Conservation (phyloP, 495 filamentous ascomycete species). For the Aspergillus cristatus region DNA sequence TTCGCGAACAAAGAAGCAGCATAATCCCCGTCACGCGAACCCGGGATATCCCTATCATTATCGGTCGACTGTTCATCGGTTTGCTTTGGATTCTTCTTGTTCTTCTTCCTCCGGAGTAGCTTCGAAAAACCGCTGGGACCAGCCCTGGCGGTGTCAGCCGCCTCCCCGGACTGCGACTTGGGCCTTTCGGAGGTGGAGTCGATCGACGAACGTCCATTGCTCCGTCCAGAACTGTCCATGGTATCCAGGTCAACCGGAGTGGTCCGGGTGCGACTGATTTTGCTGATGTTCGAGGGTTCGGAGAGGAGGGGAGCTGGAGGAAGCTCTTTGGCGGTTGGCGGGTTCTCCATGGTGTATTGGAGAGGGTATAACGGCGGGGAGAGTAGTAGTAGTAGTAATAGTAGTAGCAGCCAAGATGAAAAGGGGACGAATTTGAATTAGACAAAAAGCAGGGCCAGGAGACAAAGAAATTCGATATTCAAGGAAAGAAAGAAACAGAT, state of each 20-base stretch:
- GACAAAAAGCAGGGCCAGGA: not conserved
- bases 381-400: not conserved
- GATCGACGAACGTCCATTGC: conserved; percentile 36
- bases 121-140: conserved; percentile 41
- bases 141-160: conserved; percentile 25
- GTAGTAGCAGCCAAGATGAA: not conserved
- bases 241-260: conserved; percentile 26
- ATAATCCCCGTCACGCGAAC: conserved; percentile 18
- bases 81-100: conserved; percentile 30
- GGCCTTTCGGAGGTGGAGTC: conserved; percentile 35
- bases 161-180: conserved; percentile 32
- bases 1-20: conserved; percentile 20
- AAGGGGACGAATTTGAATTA: conserved; percentile 1
- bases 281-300: conserved; percentile 16
- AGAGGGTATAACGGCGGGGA: not conserved
- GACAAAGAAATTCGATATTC: conserved; percentile 1
- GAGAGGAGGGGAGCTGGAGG: conserved; percentile 12
- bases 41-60: conserved; percentile 16
- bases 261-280: conserved; percentile 24
- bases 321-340: conserved; percentile 10
- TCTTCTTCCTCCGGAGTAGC: conserved; percentile 40
- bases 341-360: conserved; percentile 19
- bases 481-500: not conserved
- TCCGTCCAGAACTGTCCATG: conserved; percentile 24
- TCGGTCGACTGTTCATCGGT: conserved; percentile 18